Conservation (phyloP, 805 yeast species). For the Priceomyces melissophilus region DNA sequence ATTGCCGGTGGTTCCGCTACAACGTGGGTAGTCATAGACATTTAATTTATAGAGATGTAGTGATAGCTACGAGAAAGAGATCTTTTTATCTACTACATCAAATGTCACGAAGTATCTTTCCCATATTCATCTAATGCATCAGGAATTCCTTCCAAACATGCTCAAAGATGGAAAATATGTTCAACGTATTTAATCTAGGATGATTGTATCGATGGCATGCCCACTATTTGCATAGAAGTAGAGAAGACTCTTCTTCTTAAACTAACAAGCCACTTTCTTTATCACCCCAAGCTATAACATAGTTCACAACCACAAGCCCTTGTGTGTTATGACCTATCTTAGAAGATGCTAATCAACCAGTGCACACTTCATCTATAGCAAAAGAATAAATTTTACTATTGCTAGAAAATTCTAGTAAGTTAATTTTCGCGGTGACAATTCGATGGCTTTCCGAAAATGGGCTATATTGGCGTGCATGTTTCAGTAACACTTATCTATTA, state of each 20-base stretch:
- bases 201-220: conserved; percentile 50
- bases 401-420: not conserved
- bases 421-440: too few relatives aligned
- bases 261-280: conserved; percentile 10
- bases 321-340: conserved; percentile 5
- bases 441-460: not conserved
- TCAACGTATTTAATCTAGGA: conserved; percentile 62
- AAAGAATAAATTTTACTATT: not conserved
- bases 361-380: not conserved
- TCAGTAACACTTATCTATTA: not conserved
- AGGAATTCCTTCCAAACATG: conserved; percentile 16
- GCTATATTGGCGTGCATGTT: not conserved
- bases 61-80: not conserved
- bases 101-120: conserved; percentile 73
- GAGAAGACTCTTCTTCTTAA: conserved; percentile 3
- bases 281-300: conserved; percentile 8
- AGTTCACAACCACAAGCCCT: conserved; percentile 10
- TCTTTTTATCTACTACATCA: not conserved
- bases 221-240: conserved; percentile 3
- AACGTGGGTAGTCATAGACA: conserved; percentile 49
- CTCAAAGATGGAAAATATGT: conserved; percentile 81
- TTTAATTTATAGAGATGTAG: not conserved
- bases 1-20: conserved; percentile 67
- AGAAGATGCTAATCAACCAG: not conserved
- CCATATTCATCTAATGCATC: conserved; percentile 67